Evolutionary conservation across 75 land plant species (phyloP), one percentile per base, ranked within the genome.

Genomic region (Cupressus sempervirens): DNA sequence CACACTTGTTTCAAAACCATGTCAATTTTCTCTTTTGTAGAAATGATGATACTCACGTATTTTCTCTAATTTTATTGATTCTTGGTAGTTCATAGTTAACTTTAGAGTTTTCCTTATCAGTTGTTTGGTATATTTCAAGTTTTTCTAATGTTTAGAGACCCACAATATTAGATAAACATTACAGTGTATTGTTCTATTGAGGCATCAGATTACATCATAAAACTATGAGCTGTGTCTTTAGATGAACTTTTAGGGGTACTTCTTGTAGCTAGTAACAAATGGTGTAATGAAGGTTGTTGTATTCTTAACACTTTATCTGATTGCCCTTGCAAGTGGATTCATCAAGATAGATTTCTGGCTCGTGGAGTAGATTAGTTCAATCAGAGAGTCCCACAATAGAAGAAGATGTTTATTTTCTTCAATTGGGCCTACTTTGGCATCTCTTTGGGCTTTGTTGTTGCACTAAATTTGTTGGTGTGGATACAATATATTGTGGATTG

Each of bases 311-410:
- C 82, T 93, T 38, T 91, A 91, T 84, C 35, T 87, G 26, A 86
- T 89, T 4, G 90, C 94, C 13, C 48, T 90, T 3, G 94, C 89
- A 11, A 87, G 81, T 15, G 94, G 93, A 14, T 91, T 90, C 16
- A 82, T 88, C 56, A 90, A 90, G 13, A 86, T 91, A 16, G 83
- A 72, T 86, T 32, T 90, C 8, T 90, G 23, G 68, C 93, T 15
- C 82, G 90, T 2, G 94, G 93, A 3, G 94, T 89, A 4, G 94
- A 93, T 77, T 93, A 93, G 75, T 93, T 93, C 38, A 90, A 93
- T 82, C 12, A 20, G 14, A 26, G 65, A 50, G 35, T 50, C 83
- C 54, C 83, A 4, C 83, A 50, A 67, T 32, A 48, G 40, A 82
- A 54, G 58, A 52, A 9, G 40, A 1, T 82, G 83, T 50, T n/a